phyloP scores from a whole-genome alignment of 768 basidiomycete species.

The Omphalotus guepiniiformis region DNA sequence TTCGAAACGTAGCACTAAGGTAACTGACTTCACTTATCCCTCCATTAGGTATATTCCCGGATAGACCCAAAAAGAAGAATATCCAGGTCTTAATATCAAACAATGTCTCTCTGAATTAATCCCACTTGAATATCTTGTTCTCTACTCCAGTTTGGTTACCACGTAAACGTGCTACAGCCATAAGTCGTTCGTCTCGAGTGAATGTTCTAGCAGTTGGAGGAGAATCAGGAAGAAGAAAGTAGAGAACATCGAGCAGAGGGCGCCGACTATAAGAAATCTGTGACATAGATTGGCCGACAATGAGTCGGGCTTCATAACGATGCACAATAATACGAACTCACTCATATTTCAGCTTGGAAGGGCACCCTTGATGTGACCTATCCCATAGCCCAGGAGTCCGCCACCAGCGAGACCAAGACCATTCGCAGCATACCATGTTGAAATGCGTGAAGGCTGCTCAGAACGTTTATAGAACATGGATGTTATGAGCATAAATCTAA shows the following conservation, averaged over 20 bases:
- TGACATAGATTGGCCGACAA: too few relatives aligned
- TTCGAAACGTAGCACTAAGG: conserved; percentile 85
- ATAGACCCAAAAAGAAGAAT: conserved; percentile 20
- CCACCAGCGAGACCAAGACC: conserved; percentile 32
- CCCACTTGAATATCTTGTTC: conserved; percentile 7
- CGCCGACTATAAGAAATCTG: conserved; percentile 23
- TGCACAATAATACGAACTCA: conserved; percentile 10
- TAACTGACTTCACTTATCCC: conserved; percentile 23
- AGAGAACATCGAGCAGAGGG: conserved; percentile 19
- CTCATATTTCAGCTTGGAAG: conserved; percentile 29
- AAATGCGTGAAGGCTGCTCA: conserved; percentile 31
- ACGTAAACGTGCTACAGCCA: conserved; percentile 25
- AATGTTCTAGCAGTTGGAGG: conserved; percentile 20
- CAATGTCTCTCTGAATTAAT: conserved; percentile 14
- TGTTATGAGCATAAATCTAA: conserved; percentile 26
- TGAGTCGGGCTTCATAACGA: too few relatives aligned
- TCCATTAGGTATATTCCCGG: conserved; percentile 22
- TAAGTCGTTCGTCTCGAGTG: conserved; percentile 20
- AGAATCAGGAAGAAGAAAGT: conserved; percentile 25
- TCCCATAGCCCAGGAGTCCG: conserved; percentile 25
- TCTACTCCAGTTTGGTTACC: conserved; percentile 19
- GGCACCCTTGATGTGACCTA: conserved; percentile 16
- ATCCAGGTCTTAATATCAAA: conserved; percentile 22
- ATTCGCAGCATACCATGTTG: conserved; percentile 31
- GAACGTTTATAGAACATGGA: conserved; percentile 28